Conservation (phyloP, 2,329 filamentous ascomycete species). For the Neoascochyta sp. region DNA sequence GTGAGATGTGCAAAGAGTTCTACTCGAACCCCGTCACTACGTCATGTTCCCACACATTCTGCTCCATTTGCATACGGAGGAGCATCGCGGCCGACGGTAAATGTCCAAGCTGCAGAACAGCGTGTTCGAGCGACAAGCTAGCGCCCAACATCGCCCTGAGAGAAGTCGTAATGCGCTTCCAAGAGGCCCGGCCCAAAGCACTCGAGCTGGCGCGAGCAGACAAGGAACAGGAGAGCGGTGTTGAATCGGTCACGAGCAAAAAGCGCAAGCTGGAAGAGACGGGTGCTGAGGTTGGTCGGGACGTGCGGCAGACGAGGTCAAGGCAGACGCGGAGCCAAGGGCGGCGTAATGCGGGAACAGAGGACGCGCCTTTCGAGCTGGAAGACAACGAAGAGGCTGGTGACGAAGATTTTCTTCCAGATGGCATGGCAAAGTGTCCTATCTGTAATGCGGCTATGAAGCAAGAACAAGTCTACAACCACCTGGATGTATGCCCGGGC, state of each 20-base stretch:
- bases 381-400: conserved; percentile 41
- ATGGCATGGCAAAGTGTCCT: conserved; percentile 79
- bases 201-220: conserved; percentile 60
- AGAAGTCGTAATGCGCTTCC: conserved; percentile 78
- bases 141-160: conserved; percentile 80
- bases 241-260: conserved; percentile 12
- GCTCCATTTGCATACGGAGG: conserved; percentile 88
- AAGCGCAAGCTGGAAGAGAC: conserved; percentile 53
- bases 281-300: conserved; percentile 43
- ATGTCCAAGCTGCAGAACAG: conserved; percentile 77
- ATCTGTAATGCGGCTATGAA: conserved; percentile 80
- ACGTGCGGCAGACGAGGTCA: conserved; percentile 35
- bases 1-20: conserved; percentile 98
- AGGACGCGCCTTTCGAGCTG: conserved; percentile 33
- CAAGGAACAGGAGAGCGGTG: conserved; percentile 17
- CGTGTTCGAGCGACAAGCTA: conserved; percentile 79
- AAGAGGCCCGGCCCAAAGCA: conserved; percentile 58
- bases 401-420: conserved; percentile 48
- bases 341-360: conserved; percentile 27
- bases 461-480: conserved; percentile 69
- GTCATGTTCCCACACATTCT: conserved; percentile 92
- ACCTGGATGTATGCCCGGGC: conserved; percentile 67
- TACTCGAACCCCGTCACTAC: conserved; percentile 93
- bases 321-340: conserved; percentile 41
- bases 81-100: conserved; percentile 78